Percentiles rank a stretch among this genome's conserved stretches.
Conservation (phyloP, 2,329 filamentous ascomycete genomes). For the Rhexocercosporidium sp. region DNA sequence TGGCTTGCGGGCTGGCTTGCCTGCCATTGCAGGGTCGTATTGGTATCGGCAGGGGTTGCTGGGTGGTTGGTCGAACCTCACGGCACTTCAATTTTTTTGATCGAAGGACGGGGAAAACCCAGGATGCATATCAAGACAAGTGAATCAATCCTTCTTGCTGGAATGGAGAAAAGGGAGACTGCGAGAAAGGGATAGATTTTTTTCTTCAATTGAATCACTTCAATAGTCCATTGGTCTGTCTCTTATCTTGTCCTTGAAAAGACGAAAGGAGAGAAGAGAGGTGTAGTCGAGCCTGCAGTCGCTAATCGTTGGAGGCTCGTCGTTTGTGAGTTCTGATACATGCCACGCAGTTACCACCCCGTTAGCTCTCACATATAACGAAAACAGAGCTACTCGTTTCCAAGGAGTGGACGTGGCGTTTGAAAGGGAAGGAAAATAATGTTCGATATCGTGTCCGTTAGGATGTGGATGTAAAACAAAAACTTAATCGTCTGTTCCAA, state of each 20-base stretch:
- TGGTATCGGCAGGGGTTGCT: background rate
- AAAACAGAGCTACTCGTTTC: background rate
- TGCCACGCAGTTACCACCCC: background rate
- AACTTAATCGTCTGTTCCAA: too few relatives aligned
- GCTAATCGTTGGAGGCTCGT: background rate
- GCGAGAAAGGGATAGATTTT: background rate
- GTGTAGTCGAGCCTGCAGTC: background rate
- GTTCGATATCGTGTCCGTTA: background rate
- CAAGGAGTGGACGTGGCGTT: background rate
- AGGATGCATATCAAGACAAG: too few relatives aligned
- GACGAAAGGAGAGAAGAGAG: too few relatives aligned
- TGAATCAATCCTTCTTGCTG: too few relatives aligned
- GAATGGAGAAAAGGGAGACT: background rate
- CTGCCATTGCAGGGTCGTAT: conserved; percentile 3
- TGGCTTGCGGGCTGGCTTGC: background rate
- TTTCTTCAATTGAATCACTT: too few relatives aligned
- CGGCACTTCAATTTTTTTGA: background rate
- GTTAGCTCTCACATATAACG: background rate
- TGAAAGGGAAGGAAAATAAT: background rate
- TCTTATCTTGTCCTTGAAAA: too few relatives aligned
- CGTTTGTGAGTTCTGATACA: conserved; percentile 6
- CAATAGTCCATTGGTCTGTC: too few relatives aligned
- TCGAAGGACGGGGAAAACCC: background rate
- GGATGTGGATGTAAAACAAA: background rate
- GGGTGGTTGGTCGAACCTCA: background rate